Conservation (phyloP, 116 monocot genomes). For the Dioscorea cayenensis region DNA sequence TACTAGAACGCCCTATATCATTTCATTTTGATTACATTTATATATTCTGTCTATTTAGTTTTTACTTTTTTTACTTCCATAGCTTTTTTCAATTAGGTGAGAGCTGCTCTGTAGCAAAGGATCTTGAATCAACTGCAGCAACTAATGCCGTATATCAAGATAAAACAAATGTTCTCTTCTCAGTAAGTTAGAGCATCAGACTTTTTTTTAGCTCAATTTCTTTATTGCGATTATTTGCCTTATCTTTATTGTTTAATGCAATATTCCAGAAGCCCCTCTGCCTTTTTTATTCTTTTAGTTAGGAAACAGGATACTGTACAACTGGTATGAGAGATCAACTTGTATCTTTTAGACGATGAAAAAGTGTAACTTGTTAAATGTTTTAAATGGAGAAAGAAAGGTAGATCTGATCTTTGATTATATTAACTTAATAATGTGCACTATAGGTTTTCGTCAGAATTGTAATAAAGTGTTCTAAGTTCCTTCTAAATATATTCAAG, state of each 20-base stretch:
- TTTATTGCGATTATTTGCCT: background rate
- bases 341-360: too few relatives aligned
- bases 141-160: slow-evolving; percentile 98
- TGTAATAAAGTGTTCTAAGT: too few relatives aligned
- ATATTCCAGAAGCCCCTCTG: background rate
- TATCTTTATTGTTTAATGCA: background rate
- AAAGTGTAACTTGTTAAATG: too few relatives aligned
- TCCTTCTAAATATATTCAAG: too few relatives aligned
- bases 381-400: too few relatives aligned
- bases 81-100: slow-evolving; percentile 52
- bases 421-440: too few relatives aligned
- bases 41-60: background rate
- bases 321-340: background rate
- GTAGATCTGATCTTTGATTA: too few relatives aligned
- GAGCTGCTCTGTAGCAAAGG: slow-evolving; percentile 97
- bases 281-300: background rate
- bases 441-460: too few relatives aligned
- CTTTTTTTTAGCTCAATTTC: background rate
- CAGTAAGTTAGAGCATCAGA: slow-evolving; percentile 40
- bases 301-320: background rate
- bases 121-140: slow-evolving; percentile 62
- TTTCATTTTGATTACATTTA: background rate
- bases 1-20: background rate
- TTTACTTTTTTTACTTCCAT: background rate
- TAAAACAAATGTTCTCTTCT: slow-evolving; percentile 98